Conservation (phyloP, 192 early-diverging fungal genomes). For the Cladochytrium replicatum region DNA sequence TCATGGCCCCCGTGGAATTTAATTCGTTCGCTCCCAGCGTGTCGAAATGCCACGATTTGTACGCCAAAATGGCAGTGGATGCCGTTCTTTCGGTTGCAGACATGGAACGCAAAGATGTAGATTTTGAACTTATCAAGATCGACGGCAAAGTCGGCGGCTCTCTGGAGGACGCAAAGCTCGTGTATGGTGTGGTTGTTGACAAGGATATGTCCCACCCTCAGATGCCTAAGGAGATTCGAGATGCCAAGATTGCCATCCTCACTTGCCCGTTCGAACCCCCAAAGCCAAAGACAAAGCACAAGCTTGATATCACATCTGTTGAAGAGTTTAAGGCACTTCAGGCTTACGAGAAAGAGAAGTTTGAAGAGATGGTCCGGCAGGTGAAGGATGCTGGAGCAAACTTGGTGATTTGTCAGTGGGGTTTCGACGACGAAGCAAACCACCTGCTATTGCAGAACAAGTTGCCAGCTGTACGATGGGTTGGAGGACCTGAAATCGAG, state of each 20-base stretch:
- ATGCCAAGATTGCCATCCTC: slow-evolving; percentile 84
- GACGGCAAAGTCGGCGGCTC: slow-evolving; percentile 98
- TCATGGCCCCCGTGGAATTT: neutral
- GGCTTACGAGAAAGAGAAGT: slow-evolving; percentile 74
- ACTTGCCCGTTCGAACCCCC: slow-evolving; percentile 91
- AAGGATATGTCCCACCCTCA: slow-evolving; percentile 93
- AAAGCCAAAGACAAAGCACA: slow-evolving; percentile 92
- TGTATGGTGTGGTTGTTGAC: slow-evolving; percentile 79
- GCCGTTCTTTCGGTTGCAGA: slow-evolving; percentile 79
- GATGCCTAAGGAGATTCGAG: slow-evolving; percentile 78
- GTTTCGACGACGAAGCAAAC: slow-evolving; percentile 90
- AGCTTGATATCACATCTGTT: slow-evolving; percentile 81
- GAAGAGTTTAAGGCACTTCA: slow-evolving; percentile 97
- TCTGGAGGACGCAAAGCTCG: slow-evolving; percentile 68
- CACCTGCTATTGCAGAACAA: slow-evolving; percentile 83
- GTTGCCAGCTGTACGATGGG: slow-evolving; percentile 83
- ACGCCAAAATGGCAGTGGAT: slow-evolving; percentile 79
- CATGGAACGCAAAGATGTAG: slow-evolving; percentile 83
- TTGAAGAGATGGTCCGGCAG: slow-evolving; percentile 72
- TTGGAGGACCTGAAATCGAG: slow-evolving; percentile 86
- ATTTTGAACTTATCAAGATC: slow-evolving; percentile 91
- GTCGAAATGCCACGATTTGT: slow-evolving; percentile 81
- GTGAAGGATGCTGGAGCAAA: slow-evolving; percentile 88
- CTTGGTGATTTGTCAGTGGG: slow-evolving; percentile 88
- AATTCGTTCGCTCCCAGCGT: too few relatives aligned